phyloP scores from a whole-genome alignment of 2,329 filamentous ascomycete genomes.

The Chaetoscypha palmicola region DNA sequence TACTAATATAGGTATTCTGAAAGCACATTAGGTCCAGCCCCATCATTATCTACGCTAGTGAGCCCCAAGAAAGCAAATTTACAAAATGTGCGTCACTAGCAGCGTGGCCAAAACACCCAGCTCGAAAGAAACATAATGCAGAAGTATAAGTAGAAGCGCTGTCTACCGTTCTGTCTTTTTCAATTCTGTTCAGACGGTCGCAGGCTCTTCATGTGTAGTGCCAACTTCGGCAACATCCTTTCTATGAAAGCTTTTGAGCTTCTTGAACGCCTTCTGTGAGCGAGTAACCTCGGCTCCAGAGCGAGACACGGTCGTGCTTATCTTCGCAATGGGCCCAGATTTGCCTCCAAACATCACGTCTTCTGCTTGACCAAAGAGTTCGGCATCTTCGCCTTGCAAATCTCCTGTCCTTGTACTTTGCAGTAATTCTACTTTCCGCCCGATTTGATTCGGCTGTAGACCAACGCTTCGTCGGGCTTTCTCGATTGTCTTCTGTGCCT shows the following conservation, averaged over 20 bases:
- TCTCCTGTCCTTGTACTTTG: constrained; percentile 1
- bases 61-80: too few relatives aligned
- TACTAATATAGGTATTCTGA: too few relatives aligned
- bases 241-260: too few relatives aligned
- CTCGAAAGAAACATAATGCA: too few relatives aligned
- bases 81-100: too few relatives aligned
- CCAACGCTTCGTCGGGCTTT: constrained; percentile 6
- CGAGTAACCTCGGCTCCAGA: not conserved
- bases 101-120: too few relatives aligned
- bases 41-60: too few relatives aligned
- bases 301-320: not conserved
- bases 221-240: not conserved
- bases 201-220: too few relatives aligned
- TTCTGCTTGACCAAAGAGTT: not conserved
- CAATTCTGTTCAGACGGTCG: too few relatives aligned
- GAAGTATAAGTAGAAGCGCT: too few relatives aligned
- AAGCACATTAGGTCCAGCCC: too few relatives aligned
- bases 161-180: too few relatives aligned
- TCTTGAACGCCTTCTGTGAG: not conserved
- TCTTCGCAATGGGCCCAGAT: not conserved
- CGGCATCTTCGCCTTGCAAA: not conserved
- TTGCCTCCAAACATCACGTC: constrained; percentile 2
- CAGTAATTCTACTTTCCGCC: constrained; percentile 5
- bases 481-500: constrained; percentile 2
- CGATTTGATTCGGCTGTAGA: constrained; percentile 1